Evolutionary conservation across 805 yeast species (phyloP), one percentile per base, ranked within the genome.

Genomic region (Teunomyces funiuensis): DNA sequence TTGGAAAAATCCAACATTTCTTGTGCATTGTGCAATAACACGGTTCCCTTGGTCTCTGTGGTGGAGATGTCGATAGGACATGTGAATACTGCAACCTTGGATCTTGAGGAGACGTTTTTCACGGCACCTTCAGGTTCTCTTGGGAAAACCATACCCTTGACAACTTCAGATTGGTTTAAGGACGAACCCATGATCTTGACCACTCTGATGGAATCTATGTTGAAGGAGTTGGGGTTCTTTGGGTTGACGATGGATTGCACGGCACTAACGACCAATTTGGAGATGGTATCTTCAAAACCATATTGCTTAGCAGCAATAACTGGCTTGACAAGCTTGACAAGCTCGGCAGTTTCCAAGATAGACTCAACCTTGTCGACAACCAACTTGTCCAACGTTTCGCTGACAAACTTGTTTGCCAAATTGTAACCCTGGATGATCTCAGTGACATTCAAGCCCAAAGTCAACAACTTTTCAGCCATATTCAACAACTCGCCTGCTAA

Each of bases 1-100:
- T 85, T 87, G 51, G 95, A 80, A 70, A 93, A 93, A 57, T 89
- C 95, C 50, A 91, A 74, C 97, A 93, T 90, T 66, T 93, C 98
- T 64, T 91, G 77, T 9, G 99, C 99, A 58, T 88, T 90, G 69
- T 93, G 97, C 51, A 93, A 76, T 55, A 93, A 73, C 37, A 93
- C 99, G 11, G 99, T 93, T 38, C 99, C 98, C 69, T 91, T 91
- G 16, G 98, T 91, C 70, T 93, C 99, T n/a, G 99, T 90, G 46
- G 89, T 84, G 10, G 97, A 84, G 46, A 88, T 88, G 66, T 93
- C 99, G 41, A 93, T 80, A 19, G 98, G 97, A 63, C 96, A 84
- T 6, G 96, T 88, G 71, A 75, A 93, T 2, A 89, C 90, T 7
- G 87, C 99, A 34, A 93, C 98, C 62, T 88, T 89, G 13, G 95